These are phyloP conservation scores for Tulasnella sp. DNA, from an alignment of 768 basidiomycete genomes.

Conservation along the genomic window DNA sequence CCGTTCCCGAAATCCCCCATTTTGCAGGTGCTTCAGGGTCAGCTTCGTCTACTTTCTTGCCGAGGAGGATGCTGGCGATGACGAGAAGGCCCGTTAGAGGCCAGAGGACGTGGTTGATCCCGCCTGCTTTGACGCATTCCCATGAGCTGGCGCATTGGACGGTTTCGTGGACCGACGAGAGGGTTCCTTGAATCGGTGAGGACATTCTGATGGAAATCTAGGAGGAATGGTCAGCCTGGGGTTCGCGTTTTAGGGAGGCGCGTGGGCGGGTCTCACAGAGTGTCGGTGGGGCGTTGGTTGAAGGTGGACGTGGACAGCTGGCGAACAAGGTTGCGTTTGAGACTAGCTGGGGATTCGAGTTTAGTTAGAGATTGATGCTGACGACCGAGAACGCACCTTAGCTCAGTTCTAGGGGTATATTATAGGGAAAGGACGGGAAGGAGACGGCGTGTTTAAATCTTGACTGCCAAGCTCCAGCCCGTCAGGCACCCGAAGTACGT, in stretches of 20 bases:
- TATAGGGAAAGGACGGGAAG: background rate
- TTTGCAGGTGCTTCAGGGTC: background rate
- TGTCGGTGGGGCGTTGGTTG: background rate
- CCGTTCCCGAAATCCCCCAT: background rate
- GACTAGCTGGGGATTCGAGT: background rate
- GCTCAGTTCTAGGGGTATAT: background rate
- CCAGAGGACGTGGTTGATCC: background rate
- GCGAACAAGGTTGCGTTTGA: background rate
- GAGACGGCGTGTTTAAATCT: background rate
- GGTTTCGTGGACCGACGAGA: background rate
- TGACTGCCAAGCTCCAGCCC: background rate
- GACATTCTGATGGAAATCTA: background rate
- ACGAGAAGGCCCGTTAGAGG: background rate
- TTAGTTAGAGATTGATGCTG: background rate
- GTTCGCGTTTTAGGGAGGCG: background rate
- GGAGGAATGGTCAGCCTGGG: background rate
- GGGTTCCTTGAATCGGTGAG: background rate
- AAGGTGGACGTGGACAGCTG: background rate
- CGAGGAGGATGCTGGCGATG: conserved; percentile 2
- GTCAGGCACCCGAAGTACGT: background rate
- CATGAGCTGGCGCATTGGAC: background rate
- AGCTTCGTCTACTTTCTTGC: conserved; percentile 1
- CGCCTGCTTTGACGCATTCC: background rate
- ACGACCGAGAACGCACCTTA: background rate
- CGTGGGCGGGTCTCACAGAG: background rate